Evolutionary conservation across 768 basidiomycete species (phyloP).

Genomic region (Trametes sanguinea): DNA sequence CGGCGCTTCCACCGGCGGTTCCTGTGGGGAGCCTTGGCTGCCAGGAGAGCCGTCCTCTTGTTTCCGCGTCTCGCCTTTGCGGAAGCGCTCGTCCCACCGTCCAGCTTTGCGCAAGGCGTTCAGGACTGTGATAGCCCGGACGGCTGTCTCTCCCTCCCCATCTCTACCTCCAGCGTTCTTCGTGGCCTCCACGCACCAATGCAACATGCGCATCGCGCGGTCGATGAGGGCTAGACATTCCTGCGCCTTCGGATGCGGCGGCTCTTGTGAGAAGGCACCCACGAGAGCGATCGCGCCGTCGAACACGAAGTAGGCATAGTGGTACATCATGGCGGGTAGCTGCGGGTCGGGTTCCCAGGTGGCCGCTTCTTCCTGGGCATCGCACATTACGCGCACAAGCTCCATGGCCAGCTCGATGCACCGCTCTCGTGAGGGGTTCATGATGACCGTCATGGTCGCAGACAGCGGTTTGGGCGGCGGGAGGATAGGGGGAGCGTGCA

Average conservation of each 20-base stretch:
- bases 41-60: not conserved
- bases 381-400: slow-evolving; percentile 46
- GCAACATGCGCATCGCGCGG: slow-evolving; percentile 41
- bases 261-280: slow-evolving; percentile 42
- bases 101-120: slow-evolving; percentile 35
- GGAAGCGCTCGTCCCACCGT: slow-evolving; percentile 23
- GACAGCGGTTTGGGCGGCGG: slow-evolving; percentile 23
- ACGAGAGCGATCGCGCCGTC: slow-evolving; percentile 50
- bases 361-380: slow-evolving; percentile 35
- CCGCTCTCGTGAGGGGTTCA: slow-evolving; percentile 37
- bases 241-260: slow-evolving; percentile 35
- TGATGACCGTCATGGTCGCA: slow-evolving; percentile 30
- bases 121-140: slow-evolving; percentile 43
- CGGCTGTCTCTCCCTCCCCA: slow-evolving; percentile 40
- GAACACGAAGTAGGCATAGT: slow-evolving; percentile 37
- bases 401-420: slow-evolving; percentile 44
- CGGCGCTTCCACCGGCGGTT: not conserved
- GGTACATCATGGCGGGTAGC: slow-evolving; percentile 19
- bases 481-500: slow-evolving; percentile 31
- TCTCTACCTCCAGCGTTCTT: slow-evolving; percentile 33
- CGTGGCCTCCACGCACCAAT: slow-evolving; percentile 17
- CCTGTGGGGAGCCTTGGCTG: slow-evolving; percentile 6
- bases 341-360: slow-evolving; percentile 25
- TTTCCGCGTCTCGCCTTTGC: not conserved
- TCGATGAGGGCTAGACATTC: slow-evolving; percentile 44